These are phyloP conservation scores for Cryptosporidium ubiquitum DNA, from an alignment of 169 alveolate species.

Conservation along the genomic window DNA sequence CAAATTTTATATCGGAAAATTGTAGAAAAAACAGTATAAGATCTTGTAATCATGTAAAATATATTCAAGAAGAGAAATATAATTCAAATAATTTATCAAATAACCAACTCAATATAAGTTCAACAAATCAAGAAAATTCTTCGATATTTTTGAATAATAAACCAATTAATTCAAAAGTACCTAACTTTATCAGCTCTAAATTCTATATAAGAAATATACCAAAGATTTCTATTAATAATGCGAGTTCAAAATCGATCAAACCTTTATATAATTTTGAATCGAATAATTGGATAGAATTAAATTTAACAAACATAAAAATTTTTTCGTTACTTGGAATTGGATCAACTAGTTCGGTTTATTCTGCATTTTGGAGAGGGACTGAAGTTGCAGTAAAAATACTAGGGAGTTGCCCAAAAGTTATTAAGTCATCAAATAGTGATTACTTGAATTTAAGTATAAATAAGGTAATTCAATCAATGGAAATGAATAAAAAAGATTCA, in stretches of 20 bases:
- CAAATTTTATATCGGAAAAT: neutral
- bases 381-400: slow-evolving; percentile 87
- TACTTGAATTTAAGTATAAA: neutral
- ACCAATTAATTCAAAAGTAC: neutral
- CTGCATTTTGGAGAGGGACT: slow-evolving; percentile 87
- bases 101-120: neutral
- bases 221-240: neutral
- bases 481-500: slow-evolving; percentile 4
- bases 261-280: neutral
- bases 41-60: neutral
- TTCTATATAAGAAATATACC: neutral
- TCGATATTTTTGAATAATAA: neutral
- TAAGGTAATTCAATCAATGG: neutral
- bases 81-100: neutral
- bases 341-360: slow-evolving; percentile 85
- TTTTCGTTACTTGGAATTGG: slow-evolving; percentile 82
- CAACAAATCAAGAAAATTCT: slow-evolving; percentile 23
- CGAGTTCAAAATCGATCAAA: neutral
- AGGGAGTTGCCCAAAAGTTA: slow-evolving; percentile 63
- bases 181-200: slow-evolving; percentile 3
- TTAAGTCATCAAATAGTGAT: slow-evolving; percentile 65
- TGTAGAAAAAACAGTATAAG: neutral
- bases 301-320: neutral
- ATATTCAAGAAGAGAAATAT: neutral
- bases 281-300: neutral